Conservation (phyloP, 169 alveolate genomes). For the Amoebophrya sp. region DNA sequence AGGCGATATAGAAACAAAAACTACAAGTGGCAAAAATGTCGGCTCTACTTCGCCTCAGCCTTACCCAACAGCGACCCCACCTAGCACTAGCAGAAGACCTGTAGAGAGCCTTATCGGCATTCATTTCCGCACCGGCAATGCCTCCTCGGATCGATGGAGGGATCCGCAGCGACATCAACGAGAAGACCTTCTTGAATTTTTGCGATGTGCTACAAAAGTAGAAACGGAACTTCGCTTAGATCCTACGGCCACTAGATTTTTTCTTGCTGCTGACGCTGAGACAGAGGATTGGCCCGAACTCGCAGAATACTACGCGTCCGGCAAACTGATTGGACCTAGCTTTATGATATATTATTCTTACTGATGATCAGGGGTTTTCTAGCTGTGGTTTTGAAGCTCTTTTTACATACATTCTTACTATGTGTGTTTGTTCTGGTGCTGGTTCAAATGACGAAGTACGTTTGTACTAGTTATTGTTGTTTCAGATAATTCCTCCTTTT, state of each 20-base stretch:
- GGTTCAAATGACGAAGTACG: too few species aligned
- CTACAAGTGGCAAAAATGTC: not conserved
- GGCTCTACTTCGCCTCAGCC: too few species aligned
- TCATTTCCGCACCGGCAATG: not conserved
- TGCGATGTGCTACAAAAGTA: not conserved
- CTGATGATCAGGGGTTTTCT: too few species aligned
- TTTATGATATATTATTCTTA: too few species aligned
- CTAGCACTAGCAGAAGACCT: not conserved
- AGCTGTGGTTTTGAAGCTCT: too few species aligned
- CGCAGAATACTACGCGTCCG: not conserved
- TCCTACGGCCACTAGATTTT: not conserved
- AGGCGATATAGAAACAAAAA: not conserved
- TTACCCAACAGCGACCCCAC: not conserved
- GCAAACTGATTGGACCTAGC: not conserved
- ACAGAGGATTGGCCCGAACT: not conserved
- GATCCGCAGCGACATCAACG: not conserved
- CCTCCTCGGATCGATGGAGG: not conserved
- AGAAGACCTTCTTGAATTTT: not conserved
- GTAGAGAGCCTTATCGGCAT: not conserved
- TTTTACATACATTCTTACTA: too few species aligned
- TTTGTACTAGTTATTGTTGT: too few species aligned
- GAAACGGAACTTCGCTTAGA: not conserved
- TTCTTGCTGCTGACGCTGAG: not conserved
- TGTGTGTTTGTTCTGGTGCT: too few species aligned
- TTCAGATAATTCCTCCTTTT: too few species aligned